Evolutionary conservation across 345 rosid species (phyloP).

Genomic region (Salix viminalis): DNA sequence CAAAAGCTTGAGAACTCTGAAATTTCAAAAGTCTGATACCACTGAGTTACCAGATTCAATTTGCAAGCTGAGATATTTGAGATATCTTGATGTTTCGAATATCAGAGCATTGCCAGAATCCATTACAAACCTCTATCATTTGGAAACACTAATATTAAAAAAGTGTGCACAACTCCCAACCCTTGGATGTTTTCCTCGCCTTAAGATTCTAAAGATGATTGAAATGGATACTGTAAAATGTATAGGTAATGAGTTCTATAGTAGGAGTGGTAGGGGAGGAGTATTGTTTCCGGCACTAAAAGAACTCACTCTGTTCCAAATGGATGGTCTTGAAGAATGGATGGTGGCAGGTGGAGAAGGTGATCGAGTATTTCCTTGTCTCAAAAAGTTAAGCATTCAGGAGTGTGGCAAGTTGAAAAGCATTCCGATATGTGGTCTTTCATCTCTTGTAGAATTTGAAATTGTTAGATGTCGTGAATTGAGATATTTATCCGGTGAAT

Average conservation of each 20-base stretch:
- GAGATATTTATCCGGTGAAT: neutral
- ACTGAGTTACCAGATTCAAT: too few species aligned
- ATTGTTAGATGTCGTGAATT: neutral
- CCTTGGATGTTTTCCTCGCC: too few species aligned
- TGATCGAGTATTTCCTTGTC: conserved; percentile 13
- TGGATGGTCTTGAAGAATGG: conserved; percentile 13
- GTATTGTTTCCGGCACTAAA: conserved; percentile 12
- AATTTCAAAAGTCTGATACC: too few species aligned
- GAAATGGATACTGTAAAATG: too few species aligned
- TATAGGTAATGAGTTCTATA: too few species aligned
- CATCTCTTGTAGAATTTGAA: neutral
- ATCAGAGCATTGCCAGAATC: too few species aligned
- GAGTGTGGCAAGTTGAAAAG: neutral
- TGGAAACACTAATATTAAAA: conserved; percentile 6
- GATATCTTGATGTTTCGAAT: too few species aligned
- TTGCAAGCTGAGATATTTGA: too few species aligned
- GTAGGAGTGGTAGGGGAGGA: too few species aligned
- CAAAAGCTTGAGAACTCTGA: too few species aligned
- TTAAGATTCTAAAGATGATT: too few species aligned
- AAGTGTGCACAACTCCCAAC: too few species aligned
- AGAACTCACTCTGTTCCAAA: neutral
- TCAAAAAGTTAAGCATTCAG: neutral
- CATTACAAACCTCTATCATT: conserved; percentile 6
- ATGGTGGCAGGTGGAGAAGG: neutral
- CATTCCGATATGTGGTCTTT: neutral